A percentile compares a stretch with the other conserved stretches of the same genome.
These are phyloP conservation scores for Russula sp. DNA, from an alignment of 768 basidiomycete genomes.

Conservation along the genomic window DNA sequence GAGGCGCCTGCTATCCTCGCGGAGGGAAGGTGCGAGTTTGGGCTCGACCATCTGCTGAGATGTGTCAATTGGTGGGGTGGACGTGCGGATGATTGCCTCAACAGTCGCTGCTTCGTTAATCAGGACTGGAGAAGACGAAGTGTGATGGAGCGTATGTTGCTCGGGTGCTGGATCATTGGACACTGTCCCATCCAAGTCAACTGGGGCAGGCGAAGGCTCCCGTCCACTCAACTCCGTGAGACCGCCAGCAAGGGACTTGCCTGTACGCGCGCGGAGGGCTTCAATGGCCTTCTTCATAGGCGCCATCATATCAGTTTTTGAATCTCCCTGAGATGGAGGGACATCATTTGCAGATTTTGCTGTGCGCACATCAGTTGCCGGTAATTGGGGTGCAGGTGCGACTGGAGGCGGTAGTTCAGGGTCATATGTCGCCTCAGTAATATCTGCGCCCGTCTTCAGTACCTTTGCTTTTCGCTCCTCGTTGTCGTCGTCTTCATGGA, in stretches of 20 bases:
- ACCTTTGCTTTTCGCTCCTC: constrained; percentile 41
- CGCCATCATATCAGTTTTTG: constrained; percentile 48
- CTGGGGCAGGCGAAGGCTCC: not conserved
- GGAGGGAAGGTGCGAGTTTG: constrained; percentile 1
- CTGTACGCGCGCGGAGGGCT: constrained; percentile 51
- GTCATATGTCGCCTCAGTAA: not conserved
- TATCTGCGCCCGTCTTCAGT: constrained; percentile 36
- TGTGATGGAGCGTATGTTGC: not conserved
- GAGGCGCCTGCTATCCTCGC: constrained; percentile 33
- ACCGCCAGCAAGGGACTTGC: constrained; percentile 54
- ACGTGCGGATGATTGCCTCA: not conserved
- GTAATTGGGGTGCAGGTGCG: not conserved
- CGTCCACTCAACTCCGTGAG: not conserved
- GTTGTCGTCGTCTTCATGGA: not conserved
- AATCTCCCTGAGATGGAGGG: not conserved
- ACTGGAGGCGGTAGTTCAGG: not conserved
- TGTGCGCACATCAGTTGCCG: not conserved
- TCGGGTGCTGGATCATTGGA: constrained; percentile 44
- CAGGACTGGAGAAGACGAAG: constrained; percentile 4
- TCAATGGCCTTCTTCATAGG: constrained; percentile 67
- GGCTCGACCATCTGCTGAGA: not conserved
- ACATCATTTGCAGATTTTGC: constrained; percentile 9
- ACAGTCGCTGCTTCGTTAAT: not conserved
- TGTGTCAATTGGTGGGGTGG: not conserved
- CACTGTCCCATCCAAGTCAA: constrained; percentile 1